phyloP scores from a whole-genome alignment of 805 yeast genomes.

The Hanseniaspora clermontiae region DNA sequence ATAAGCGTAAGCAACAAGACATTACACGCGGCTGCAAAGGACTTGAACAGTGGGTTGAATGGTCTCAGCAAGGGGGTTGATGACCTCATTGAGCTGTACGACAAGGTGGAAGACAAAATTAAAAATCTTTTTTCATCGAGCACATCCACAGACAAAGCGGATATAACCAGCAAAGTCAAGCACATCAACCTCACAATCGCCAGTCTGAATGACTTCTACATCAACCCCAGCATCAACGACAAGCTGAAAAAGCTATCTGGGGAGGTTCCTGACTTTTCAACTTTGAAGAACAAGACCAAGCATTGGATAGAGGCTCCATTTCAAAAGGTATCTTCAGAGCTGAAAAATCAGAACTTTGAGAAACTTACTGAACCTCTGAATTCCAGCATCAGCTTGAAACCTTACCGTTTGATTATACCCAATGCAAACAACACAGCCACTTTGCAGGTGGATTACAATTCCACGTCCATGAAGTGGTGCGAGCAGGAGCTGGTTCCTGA shows the following conservation, averaged over 20 bases:
- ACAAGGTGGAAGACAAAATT: slow-evolving; percentile 40
- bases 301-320: slow-evolving; percentile 49
- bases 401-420: neutral
- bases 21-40: slow-evolving; percentile 40
- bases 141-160: slow-evolving; percentile 25
- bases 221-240: slow-evolving; percentile 52
- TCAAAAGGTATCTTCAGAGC: slow-evolving; percentile 31
- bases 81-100: slow-evolving; percentile 41
- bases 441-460: neutral
- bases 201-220: slow-evolving; percentile 43
- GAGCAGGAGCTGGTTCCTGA: slow-evolving; percentile 27
- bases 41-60: slow-evolving; percentile 52
- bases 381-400: neutral
- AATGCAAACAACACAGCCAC: neutral
- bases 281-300: slow-evolving; percentile 48
- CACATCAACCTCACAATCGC: slow-evolving; percentile 48
- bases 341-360: slow-evolving; percentile 21
- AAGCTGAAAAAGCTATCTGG: slow-evolving; percentile 41
- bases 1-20: slow-evolving; percentile 52
- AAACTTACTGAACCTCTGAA: slow-evolving; percentile 22
- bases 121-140: slow-evolving; percentile 44
- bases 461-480: slow-evolving; percentile 24
- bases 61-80: slow-evolving; percentile 49
- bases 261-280: slow-evolving; percentile 52
- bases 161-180: slow-evolving; percentile 28